Evolutionary conservation across 805 yeast species (phyloP), one percentile per base, ranked within the genome.

Genomic region (Candida lessepsii): DNA sequence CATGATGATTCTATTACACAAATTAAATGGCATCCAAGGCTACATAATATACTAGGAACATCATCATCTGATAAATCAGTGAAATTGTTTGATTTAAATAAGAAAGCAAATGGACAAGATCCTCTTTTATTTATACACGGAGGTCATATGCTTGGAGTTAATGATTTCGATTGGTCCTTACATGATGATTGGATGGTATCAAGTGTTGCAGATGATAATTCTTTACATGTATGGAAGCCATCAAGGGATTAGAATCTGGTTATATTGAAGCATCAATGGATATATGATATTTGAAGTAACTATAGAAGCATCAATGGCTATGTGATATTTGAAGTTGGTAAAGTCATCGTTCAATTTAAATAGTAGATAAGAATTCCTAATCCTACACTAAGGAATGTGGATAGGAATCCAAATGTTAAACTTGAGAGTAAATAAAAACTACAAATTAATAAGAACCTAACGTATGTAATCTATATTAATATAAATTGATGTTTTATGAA

Each of bases 141-240:
- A 3, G 97, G 97, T 0, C 98, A 90, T 58, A 74, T 83, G 75
- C 67, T 83, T n/a, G 89, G 91, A 3, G 86, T 90, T 2, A 85
- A 83, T 48, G 97, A 89, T 51, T 62, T 88, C 20, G 73, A 79
- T 24, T 90, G 97, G 97, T 84, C 86, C 41, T 75, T 79, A 0
- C 80, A 80, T 43, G 85, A 78, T 41, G 76, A 79, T 3, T 76
- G 83, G 76, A 70, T 83, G 73, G 47, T 88, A 26, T 81, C 87
- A 3, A 80, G 88, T 52, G 91, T 85, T 4, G 79, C 87, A 0
- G 88, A 84, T 52, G 96, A 90, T 54, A 90, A 90, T 56, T 77
- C 90, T 1, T 63, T 89, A n/a, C 96, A 90, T 46, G 60, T 89
- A 2, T 90, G 96, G 95, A 78, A 73, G 51, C 95, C 96, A 1